Base-by-base conservation (phyloP, 768 basidiomycete genomes). In the Myochromella boudieri region DNA sequence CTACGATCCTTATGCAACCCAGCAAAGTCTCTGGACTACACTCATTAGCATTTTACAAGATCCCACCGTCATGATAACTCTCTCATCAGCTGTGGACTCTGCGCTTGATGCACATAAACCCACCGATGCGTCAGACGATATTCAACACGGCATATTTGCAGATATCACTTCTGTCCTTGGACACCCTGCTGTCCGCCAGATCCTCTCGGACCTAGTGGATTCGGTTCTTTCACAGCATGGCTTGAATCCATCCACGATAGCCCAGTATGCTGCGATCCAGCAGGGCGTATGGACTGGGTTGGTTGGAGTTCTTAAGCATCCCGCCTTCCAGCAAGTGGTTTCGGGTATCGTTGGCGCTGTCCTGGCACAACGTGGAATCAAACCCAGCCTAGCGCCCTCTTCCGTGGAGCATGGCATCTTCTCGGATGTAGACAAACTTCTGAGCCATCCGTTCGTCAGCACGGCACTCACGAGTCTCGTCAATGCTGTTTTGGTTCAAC, bases 281-380 rank as follows among this genome's bases (percentile, higher is more conserved):
- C 36, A 37, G 21, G 44, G 34, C 20, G 37, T 46, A 20, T 20
- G 32, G 11, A 42, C 39, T 4, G 40, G 46, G 7, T 5, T 42
- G 1, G 7, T 41, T 3, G 25, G 34, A 15, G 25, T 42, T 22
- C 6, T 48, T 33, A 21, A 36, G 18, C 26, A 42, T 22, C 46
- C 46, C 15, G 14, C 37, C 21, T 42, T 42, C 15, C 46, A 48
- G 26, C 31, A 36, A 27, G 40, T 48, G n/a, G 33, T 48, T 22
- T 24, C 20, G 2, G 26, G 22, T 12, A 40, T 33, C 15, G 32
- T 48, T 7, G 34, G 42, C 15, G 22, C 31, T 20, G 40, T 33
- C 8, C 24, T 48, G 6, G 21, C 37, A 6, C 39, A 42, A 20
- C 39, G 21, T 48, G 39, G 46, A 20, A 32, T 48, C 18, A 42